Percentiles rank a stretch among this genome's conserved stretches.
phyloP scores from a whole-genome alignment of 2,329 filamentous ascomycete genomes.

The Fulvia fulva region DNA sequence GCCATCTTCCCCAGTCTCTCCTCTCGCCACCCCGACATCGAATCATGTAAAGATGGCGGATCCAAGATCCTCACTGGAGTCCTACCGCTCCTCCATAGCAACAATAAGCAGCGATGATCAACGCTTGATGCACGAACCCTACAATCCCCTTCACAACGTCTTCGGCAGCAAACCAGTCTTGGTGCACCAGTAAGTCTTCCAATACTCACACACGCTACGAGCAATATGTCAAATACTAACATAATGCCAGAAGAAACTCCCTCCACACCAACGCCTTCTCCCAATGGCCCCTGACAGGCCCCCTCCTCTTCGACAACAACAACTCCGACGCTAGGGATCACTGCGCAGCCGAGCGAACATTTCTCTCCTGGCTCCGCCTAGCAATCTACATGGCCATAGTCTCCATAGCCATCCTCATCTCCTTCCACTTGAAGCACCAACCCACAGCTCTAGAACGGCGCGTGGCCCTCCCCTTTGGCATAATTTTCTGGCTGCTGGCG shows the following conservation, averaged over 20 bases:
- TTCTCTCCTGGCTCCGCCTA: constrained; percentile 86
- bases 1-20: not conserved
- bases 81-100: constrained; percentile 9
- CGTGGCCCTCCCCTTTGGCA: constrained; percentile 77
- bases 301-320: constrained; percentile 70
- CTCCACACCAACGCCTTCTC: constrained; percentile 50
- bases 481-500: constrained; percentile 81
- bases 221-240: not conserved
- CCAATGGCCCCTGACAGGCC: constrained; percentile 60
- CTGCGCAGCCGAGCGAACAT: constrained; percentile 76
- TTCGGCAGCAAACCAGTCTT: constrained; percentile 47
- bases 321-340: constrained; percentile 72
- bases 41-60: constrained; percentile 1
- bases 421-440: constrained; percentile 78
- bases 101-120: constrained; percentile 20
- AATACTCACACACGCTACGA: not conserved
- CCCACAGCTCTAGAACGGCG: constrained; percentile 67
- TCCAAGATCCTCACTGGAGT: not conserved
- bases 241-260: constrained; percentile 36
- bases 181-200: constrained; percentile 44
- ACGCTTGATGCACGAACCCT: constrained; percentile 35
- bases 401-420: constrained; percentile 82
- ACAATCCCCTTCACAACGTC: constrained; percentile 52
- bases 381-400: constrained; percentile 89
- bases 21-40: not conserved